Evolutionary conservation across 495 filamentous ascomycete genomes (phyloP).

Genomic region (Aspergillus leporis): DNA sequence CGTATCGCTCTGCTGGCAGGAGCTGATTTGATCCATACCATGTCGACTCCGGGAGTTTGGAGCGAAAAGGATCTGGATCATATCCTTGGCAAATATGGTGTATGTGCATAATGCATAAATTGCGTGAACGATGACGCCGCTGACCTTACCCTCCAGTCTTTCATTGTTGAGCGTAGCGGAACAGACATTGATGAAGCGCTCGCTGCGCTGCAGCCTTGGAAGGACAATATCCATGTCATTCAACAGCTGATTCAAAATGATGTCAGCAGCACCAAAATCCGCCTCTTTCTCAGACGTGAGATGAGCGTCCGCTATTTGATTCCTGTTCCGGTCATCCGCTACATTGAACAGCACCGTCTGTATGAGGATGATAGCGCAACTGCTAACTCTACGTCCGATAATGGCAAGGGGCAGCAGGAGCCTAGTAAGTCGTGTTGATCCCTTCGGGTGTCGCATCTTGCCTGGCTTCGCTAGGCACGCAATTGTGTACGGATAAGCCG

Average conservation of each 20-base stretch:
- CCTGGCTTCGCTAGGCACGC: not conserved
- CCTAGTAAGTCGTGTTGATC: constrained; percentile 16
- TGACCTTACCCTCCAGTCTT: constrained; percentile 47
- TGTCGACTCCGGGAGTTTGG: constrained; percentile 78
- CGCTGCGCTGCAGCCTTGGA: constrained; percentile 68
- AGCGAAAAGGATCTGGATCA: constrained; percentile 77
- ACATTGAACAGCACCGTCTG: constrained; percentile 73
- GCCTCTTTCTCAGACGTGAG: constrained; percentile 76
- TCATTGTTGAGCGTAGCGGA: constrained; percentile 88
- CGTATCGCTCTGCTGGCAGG: constrained; percentile 77
- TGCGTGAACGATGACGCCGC: not conserved
- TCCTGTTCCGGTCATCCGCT: constrained; percentile 67
- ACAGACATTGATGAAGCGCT: constrained; percentile 86
- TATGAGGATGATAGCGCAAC: constrained; percentile 64
- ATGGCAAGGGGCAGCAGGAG: constrained; percentile 33
- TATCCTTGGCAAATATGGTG: constrained; percentile 81
- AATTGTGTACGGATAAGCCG: not conserved
- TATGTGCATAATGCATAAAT: constrained; percentile 24
- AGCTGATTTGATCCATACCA: constrained; percentile 84
- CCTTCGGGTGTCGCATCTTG: not conserved
- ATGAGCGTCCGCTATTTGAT: constrained; percentile 74
- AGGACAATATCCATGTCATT: constrained; percentile 82
- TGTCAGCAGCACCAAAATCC: constrained; percentile 86
- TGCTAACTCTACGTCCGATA: constrained; percentile 35
- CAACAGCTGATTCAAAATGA: constrained; percentile 89